These are phyloP conservation scores for Cercospora beticola DNA, from an alignment of 2,329 filamentous ascomycete species.

Conservation along the genomic window DNA sequence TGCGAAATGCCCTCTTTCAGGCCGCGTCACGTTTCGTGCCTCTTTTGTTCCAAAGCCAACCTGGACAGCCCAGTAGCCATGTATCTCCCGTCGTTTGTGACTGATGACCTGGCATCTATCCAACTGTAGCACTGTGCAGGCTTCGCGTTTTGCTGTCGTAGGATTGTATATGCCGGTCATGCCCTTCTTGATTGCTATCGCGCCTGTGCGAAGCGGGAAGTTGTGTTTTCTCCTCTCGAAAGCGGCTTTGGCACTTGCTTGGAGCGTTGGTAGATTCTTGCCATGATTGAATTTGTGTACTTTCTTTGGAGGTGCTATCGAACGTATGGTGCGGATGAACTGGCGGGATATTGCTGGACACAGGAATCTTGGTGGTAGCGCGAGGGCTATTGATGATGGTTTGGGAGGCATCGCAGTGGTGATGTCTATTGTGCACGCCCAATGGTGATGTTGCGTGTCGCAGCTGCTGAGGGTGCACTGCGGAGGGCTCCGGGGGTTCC, in stretches of 20 bases:
- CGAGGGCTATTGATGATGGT: conserved; percentile 27
- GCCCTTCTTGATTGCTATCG: conserved; percentile 86
- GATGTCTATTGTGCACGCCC: background rate
- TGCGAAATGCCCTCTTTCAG: conserved; percentile 85
- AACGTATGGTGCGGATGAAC: conserved; percentile 52
- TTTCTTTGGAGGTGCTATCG: conserved; percentile 53
- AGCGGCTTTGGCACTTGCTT: conserved; percentile 58
- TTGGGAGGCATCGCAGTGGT: conserved; percentile 33
- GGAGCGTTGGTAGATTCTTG: conserved; percentile 52
- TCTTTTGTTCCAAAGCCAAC: conserved; percentile 76
- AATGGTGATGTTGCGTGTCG: background rate
- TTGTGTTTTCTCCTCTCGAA: conserved; percentile 58
- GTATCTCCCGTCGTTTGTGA: conserved; percentile 73
- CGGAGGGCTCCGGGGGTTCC: background rate
- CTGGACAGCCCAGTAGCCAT: conserved; percentile 95
- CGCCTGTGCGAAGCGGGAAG: conserved; percentile 70
- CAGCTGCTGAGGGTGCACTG: background rate
- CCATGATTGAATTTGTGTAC: conserved; percentile 55
- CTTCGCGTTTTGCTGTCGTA: conserved; percentile 70
- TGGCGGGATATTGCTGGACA: conserved; percentile 36
- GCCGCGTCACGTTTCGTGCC: conserved; percentile 73
- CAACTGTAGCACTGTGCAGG: conserved; percentile 91
- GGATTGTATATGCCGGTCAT: conserved; percentile 88
- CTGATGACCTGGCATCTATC: conserved; percentile 88
- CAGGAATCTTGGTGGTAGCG: conserved; percentile 36